A percentile compares a stretch with the other conserved stretches of the same genome.
Conservation (phyloP, 2,329 filamentous ascomycete species). For the Trichophyton equinum region DNA sequence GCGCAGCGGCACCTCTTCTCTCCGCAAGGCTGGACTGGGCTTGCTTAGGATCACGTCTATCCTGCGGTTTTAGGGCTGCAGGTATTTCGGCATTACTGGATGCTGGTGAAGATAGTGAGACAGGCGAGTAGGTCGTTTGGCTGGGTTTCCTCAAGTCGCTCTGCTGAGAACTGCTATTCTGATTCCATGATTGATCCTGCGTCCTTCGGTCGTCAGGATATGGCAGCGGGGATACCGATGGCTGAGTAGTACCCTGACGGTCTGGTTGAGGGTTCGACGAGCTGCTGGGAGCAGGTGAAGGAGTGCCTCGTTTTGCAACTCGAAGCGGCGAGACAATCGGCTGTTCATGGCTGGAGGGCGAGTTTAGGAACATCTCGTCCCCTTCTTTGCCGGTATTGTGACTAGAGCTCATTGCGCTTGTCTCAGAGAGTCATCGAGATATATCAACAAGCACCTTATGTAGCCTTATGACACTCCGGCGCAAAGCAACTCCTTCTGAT, state of each 20-base stretch:
- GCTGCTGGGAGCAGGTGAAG: constrained; percentile 37
- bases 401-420: constrained; percentile 21
- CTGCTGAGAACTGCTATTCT: constrained; percentile 17
- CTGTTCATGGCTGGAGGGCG: constrained; percentile 45
- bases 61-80: constrained; percentile 28
- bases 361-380: constrained; percentile 68
- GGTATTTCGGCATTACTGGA: constrained; percentile 28
- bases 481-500: neutral
- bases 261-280: constrained; percentile 17
- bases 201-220: constrained; percentile 56
- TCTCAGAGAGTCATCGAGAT: neutral
- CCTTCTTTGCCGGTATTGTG: constrained; percentile 49
- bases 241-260: constrained; percentile 40
- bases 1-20: constrained; percentile 59
- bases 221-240: constrained; percentile 56
- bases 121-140: constrained; percentile 11
- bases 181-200: constrained; percentile 26
- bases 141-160: constrained; percentile 11
- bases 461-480: neutral
- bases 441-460: neutral
- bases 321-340: constrained; percentile 72
- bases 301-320: constrained; percentile 67
- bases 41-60: constrained; percentile 42
- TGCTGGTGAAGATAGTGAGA: constrained; percentile 20
- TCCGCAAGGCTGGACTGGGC: constrained; percentile 57